Percentiles rank a stretch among this genome's conserved stretches.
These are phyloP conservation scores for Cymodocea nodosa DNA, from an alignment of 116 monocot genomes.

Conservation along the genomic window DNA sequence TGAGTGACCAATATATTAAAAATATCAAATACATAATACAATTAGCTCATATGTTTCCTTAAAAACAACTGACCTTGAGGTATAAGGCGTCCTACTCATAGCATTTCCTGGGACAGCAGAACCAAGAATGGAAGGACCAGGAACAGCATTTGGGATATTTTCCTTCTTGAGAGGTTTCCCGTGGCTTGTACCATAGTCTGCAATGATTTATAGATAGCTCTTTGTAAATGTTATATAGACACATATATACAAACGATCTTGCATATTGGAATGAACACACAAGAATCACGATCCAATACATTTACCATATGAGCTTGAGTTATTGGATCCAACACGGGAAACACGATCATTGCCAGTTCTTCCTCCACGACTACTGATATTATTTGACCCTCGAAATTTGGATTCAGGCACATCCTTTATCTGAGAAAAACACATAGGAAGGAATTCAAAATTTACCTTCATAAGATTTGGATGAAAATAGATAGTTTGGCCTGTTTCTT, in stretches of 20 bases:
- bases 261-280: neutral
- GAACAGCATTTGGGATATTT: neutral
- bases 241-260: neutral
- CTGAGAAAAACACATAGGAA: neutral
- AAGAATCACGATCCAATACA: neutral
- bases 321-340: neutral
- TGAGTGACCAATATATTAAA: neutral
- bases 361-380: conserved; percentile 7
- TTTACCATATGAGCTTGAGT: conserved; percentile 6
- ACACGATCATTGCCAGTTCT: conserved; percentile 4
- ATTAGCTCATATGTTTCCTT: neutral
- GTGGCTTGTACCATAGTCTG: conserved; percentile 2
- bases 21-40: neutral
- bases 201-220: neutral
- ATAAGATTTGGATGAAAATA: neutral
- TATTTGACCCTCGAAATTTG: neutral
- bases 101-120: conserved; percentile 5
- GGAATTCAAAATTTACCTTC: too few relatives aligned
- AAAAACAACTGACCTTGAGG: neutral
- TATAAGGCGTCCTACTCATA: neutral
- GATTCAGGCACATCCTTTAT: conserved; percentile 6
- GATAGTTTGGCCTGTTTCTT: neutral
- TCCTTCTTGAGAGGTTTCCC: conserved; percentile 6
- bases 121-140: conserved; percentile 3
- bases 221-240: neutral